Percentiles rank a stretch among this genome's conserved stretches.
These are phyloP conservation scores for Lodderomyces pseudojiufengensis DNA, from an alignment of 1,139 yeast genomes.

Conservation along the genomic window DNA sequence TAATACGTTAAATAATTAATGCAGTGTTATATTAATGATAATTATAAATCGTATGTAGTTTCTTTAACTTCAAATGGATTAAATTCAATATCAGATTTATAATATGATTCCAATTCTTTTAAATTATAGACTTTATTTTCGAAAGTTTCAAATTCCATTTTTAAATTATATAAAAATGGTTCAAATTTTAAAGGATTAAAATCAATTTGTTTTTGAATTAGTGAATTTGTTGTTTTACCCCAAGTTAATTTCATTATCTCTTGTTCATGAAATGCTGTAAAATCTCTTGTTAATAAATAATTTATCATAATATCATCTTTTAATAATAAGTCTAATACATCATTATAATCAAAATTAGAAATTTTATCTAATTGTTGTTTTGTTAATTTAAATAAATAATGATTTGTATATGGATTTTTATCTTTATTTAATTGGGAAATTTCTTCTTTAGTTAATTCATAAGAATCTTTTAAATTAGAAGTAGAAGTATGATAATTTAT, in stretches of 20 bases:
- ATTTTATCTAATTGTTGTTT: conserved; percentile 21
- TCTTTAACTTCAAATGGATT: too few relatives aligned
- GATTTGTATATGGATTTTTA: conserved; percentile 12
- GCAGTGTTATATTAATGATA: not conserved
- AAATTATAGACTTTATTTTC: conserved; percentile 18
- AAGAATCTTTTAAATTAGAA: conserved; percentile 11
- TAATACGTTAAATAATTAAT: too few relatives aligned
- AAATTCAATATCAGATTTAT: too few relatives aligned
- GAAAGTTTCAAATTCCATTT: conserved; percentile 23
- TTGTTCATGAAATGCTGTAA: conserved; percentile 35
- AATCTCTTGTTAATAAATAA: conserved; percentile 24
- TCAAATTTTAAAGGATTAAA: conserved; percentile 35
- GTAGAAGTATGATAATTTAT: not conserved
- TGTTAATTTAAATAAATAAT: conserved; percentile 14
- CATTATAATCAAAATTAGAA: conserved; percentile 20
- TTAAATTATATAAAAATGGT: conserved; percentile 30
- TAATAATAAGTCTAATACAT: conserved; percentile 25
- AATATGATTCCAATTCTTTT: too few relatives aligned
- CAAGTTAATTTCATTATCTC: conserved; percentile 32
- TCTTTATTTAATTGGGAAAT: conserved; percentile 16
- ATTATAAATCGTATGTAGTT: too few relatives aligned
- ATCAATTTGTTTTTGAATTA: conserved; percentile 23
- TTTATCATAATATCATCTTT: conserved; percentile 36
- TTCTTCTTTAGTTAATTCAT: conserved; percentile 23
- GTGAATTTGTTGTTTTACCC: conserved; percentile 27